Base-by-base conservation (phyloP, 2,329 filamentous ascomycete species). In the Apiospora marii region DNA sequence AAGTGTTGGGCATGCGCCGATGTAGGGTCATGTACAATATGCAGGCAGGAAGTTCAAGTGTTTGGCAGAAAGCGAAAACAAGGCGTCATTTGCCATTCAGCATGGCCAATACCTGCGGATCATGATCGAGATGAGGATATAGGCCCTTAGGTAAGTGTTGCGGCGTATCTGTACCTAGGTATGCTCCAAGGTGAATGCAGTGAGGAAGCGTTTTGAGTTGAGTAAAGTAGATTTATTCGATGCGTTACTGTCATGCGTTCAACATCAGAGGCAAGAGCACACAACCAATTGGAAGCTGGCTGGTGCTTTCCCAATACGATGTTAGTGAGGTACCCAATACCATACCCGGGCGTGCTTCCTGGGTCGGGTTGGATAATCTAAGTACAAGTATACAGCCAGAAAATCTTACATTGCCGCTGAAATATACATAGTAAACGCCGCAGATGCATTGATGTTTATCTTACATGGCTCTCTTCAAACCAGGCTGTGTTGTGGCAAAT, bases 11-110 rank as follows among this genome's bases (percentile, higher is more conserved):
- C 58, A 64, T 64, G 13, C 34, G 34, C 1, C n/a, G 58, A 37
- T 64, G 34, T 64, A 64, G 58, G 58, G 8, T 64, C 41, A n/a
- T 22, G 27, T 41, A 14, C 58, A 41, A 24, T 64, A 64, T 64
- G 58, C 58, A 64, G 58, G 58, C 58, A 64, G 58, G 58, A 41
- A n/a, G 34, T 64, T 22, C 34, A 14, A 64, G 19, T 64, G 58
- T 64, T 64, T 64, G 34, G 58, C 34, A 24, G 58, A 34, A 64
- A 41, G 58, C 41, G 58, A 30, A 13, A 64, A 34, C 10, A 61
- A 64, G 10, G 34, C 34, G 34, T n/a, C 30, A 41, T 41, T 64
- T n/a, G 58, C 34, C 30, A 41, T 64, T 41, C 19, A 64, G 2
- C 10, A 24, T 41, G 34, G 58, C 19, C 37, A 64, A n/a, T 19